phyloP scores from a whole-genome alignment of 768 basidiomycete genomes.

The Pisolithus microcarpus region DNA sequence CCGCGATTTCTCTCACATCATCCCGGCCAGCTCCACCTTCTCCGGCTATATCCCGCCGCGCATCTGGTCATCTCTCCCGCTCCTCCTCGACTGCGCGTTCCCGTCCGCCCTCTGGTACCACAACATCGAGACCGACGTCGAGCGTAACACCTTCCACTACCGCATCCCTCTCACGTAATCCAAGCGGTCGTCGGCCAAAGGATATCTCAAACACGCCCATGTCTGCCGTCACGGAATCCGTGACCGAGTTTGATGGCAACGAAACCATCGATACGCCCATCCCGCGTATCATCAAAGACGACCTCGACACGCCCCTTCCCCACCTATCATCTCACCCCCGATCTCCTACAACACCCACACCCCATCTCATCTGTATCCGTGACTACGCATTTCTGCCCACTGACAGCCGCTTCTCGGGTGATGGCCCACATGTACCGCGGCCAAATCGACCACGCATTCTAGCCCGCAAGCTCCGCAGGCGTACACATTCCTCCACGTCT shows the following conservation, averaged over 20 bases:
- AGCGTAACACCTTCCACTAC: background rate
- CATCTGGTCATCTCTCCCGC: conserved; percentile 26
- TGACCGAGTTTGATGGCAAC: background rate
- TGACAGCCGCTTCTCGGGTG: conserved; percentile 40
- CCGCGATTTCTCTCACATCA: conserved; percentile 32
- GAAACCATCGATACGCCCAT: background rate
- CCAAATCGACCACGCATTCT: conserved; percentile 28
- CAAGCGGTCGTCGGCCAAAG: conserved; percentile 15
- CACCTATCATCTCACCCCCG: too few species aligned
- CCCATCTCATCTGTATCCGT: conserved; percentile 36
- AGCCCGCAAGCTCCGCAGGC: conserved; percentile 23
- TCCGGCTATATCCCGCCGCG: conserved; percentile 42
- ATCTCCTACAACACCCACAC: too few species aligned
- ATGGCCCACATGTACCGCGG: conserved; percentile 35
- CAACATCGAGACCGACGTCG: conserved; percentile 17
- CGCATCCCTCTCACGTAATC: conserved; percentile 7
- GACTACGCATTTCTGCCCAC: conserved; percentile 39
- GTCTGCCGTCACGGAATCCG: conserved; percentile 9
- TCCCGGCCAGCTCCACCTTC: conserved; percentile 58
- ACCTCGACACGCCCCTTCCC: too few species aligned
- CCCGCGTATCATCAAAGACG: background rate
- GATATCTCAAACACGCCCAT: conserved; percentile 4
- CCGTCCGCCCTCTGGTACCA: conserved; percentile 17
- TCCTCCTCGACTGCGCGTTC: conserved; percentile 15
- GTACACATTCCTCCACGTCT: conserved; percentile 15